Evolutionary conservation across 306 rosid genomes (phyloP).

Genomic region (Begonia masoniana): DNA sequence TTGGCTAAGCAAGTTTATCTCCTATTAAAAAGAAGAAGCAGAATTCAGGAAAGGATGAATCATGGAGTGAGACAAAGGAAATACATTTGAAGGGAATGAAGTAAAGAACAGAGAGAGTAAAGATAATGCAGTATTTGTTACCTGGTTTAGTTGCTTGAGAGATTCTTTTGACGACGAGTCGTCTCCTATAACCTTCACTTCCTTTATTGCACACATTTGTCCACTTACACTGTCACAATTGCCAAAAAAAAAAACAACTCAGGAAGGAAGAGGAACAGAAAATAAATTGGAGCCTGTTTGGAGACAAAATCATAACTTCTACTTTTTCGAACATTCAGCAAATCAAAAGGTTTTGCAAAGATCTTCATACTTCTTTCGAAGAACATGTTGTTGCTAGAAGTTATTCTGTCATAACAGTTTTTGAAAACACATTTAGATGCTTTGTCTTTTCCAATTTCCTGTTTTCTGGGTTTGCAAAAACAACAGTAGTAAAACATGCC

Average conservation of each 20-base stretch:
- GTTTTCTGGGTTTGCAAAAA: too few relatives aligned
- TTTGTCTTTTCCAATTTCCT: too few relatives aligned
- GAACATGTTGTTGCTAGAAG: too few relatives aligned
- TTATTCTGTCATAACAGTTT: too few relatives aligned
- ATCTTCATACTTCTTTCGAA: too few relatives aligned
- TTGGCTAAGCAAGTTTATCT: slow-evolving; percentile 78
- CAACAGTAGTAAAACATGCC: too few relatives aligned
- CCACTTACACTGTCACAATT: slow-evolving; percentile 69
- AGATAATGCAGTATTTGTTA: slow-evolving; percentile 7
- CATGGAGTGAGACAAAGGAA: not conserved
- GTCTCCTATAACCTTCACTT: slow-evolving; percentile 71
- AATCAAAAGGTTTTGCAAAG: too few relatives aligned
- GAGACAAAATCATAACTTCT: too few relatives aligned
- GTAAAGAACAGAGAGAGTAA: not conserved
- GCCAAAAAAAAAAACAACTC: slow-evolving; percentile 22
- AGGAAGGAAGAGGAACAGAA: too few relatives aligned
- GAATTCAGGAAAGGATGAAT: not conserved
- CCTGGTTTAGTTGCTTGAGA: slow-evolving; percentile 95
- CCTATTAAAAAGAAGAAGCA: slow-evolving; percentile 40
- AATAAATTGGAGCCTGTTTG: slow-evolving; percentile 8
- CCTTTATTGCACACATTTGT: slow-evolving; percentile 98
- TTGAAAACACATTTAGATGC: too few relatives aligned
- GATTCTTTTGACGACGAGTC: slow-evolving; percentile 80
- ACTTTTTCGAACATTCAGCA: too few relatives aligned
- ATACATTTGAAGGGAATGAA: too few relatives aligned